Conservation (phyloP, 2,329 filamentous ascomycete genomes). For the Ophiostoma quercus region DNA sequence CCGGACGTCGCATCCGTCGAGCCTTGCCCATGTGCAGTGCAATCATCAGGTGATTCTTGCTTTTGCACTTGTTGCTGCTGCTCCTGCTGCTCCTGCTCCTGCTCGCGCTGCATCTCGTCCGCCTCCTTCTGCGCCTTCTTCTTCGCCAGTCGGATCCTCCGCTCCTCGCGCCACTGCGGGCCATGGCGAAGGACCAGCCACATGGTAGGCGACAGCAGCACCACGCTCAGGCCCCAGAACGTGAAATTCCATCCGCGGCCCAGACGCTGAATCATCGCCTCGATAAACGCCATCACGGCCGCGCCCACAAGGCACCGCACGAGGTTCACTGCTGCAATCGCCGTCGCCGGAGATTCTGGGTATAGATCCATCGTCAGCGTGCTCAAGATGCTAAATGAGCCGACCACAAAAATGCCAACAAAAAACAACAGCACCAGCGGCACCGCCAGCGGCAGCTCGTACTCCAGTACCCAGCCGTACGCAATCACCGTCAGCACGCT, state of each 20-base stretch:
- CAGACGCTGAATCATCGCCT: constrained; percentile 52
- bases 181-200: constrained; percentile 48
- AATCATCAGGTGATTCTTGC: too few species aligned
- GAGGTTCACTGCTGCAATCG: constrained; percentile 60
- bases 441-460: constrained; percentile 43
- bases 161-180: constrained; percentile 44
- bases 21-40: not conserved
- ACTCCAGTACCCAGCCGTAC: constrained; percentile 51
- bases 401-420: constrained; percentile 54
- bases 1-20: not conserved
- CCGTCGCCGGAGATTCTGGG: constrained; percentile 55
- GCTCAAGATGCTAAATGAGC: constrained; percentile 58
- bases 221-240: constrained; percentile 49
- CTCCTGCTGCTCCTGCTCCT: not conserved
- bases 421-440: constrained; percentile 54
- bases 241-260: constrained; percentile 61
- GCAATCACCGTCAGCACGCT: constrained; percentile 49
- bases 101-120: not conserved
- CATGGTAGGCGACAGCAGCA: constrained; percentile 45
- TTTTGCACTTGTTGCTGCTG: too few species aligned
- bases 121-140: constrained; percentile 32
- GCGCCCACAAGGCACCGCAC: constrained; percentile 58
- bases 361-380: constrained; percentile 60
- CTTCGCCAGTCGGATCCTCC: constrained; percentile 33
- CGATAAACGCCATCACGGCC: constrained; percentile 53